phyloP scores from a whole-genome alignment of 2,329 filamentous ascomycete genomes.

The Immersiporthe knoxdaviesiana region DNA sequence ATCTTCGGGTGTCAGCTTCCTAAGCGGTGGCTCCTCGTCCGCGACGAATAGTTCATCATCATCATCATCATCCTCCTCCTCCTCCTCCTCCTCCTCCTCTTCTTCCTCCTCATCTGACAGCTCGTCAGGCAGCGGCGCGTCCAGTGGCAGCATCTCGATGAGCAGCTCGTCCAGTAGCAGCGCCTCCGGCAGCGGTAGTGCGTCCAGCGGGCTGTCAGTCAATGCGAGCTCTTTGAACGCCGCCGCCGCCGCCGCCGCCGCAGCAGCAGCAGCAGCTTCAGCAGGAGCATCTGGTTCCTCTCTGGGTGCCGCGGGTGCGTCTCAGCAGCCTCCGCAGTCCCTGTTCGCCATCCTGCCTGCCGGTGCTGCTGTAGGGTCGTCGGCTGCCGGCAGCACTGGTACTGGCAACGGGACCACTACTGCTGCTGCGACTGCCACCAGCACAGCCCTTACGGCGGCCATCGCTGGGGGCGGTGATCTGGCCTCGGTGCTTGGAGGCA shows the following conservation, averaged over 20 bases:
- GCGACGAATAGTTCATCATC: conserved; percentile 2
- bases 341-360: not conserved
- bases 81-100: not conserved
- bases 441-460: conserved; percentile 9
- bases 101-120: not conserved
- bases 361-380: not conserved
- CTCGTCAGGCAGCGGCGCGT: not conserved
- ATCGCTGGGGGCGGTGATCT: conserved; percentile 11
- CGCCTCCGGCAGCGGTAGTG: not conserved
- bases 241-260: no score
- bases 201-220: not conserved
- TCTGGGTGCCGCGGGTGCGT: not conserved
- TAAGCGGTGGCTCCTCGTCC: not conserved
- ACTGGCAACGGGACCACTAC: not conserved
- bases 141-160: not conserved
- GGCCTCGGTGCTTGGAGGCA: conserved; percentile 1
- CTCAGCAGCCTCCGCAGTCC: no score
- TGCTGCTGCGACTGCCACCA: conserved; percentile 6
- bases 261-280: no score
- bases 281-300: not conserved
- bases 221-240: not conserved
- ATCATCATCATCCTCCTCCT: not conserved
- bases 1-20: not conserved
- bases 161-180: not conserved
- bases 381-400: not conserved